A percentile compares a stretch with the other conserved stretches of the same genome.
Evolutionary conservation across 306 rosid genomes (phyloP).

Genomic region (Cicer judaicum): DNA sequence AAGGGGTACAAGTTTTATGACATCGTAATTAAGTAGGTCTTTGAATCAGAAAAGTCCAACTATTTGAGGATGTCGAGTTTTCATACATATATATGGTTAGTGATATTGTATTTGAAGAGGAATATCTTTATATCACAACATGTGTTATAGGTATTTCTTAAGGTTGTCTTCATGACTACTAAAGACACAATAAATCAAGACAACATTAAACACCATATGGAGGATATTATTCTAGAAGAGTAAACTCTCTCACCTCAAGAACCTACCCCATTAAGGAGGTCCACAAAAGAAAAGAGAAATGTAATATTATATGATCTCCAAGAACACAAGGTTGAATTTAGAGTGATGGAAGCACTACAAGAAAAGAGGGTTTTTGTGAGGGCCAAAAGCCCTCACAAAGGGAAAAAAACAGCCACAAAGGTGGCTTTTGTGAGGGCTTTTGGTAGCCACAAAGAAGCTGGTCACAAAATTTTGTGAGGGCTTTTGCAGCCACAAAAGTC

Average conservation of each 20-base stretch:
- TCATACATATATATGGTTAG: not conserved
- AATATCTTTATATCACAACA: not conserved
- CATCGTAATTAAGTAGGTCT: not conserved
- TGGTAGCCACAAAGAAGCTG: no score
- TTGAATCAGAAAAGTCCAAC: not conserved
- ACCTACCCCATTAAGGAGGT: not conserved
- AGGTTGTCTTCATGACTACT: no score
- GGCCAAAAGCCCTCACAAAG: no score
- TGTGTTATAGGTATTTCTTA: no score
- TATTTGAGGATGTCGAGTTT: not conserved
- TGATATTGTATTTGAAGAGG: not conserved
- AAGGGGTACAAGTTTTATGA: not conserved
- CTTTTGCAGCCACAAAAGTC: no score
- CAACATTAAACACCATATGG: not conserved
- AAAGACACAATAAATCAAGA: not conserved
- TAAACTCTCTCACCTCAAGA: not conserved
- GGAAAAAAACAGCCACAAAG: no score
- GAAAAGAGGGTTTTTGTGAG: no score
- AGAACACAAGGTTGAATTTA: no score
- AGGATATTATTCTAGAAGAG: no score
- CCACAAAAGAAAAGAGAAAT: not conserved
- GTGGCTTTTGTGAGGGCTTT: no score
- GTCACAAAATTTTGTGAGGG: no score
- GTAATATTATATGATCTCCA: not conserved
- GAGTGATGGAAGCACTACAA: no score